Conservation (phyloP, 441 rosid genomes). For the Bocquillonia castaneifolia region DNA sequence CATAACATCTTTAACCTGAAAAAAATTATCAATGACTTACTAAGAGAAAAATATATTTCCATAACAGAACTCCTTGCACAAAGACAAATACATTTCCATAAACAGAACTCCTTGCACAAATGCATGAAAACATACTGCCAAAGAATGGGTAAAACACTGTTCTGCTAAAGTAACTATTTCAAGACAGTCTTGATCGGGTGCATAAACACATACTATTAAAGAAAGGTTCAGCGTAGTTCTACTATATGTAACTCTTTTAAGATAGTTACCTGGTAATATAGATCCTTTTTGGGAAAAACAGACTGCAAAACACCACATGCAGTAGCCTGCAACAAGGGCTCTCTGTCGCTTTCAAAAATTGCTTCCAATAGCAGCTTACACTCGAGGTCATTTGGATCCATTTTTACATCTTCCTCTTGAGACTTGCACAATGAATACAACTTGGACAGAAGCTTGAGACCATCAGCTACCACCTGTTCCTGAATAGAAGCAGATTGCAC, state of each 20-base stretch:
- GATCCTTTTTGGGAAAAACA: slow-evolving; percentile 76
- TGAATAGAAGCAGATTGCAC: slow-evolving; percentile 71
- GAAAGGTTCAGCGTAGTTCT: background rate
- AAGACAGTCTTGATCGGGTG: too few relatives aligned
- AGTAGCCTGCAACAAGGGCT: slow-evolving; percentile 84
- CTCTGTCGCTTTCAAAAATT: slow-evolving; percentile 92
- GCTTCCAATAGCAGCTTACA: slow-evolving; percentile 82
- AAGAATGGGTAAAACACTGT: background rate
- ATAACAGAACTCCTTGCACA: background rate
- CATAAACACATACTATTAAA: background rate
- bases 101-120: background rate
- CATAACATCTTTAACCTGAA: slow-evolving; percentile 88
- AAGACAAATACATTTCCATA: too few relatives aligned
- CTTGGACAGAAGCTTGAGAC: slow-evolving; percentile 82
- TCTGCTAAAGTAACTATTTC: background rate
- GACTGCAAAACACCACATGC: slow-evolving; percentile 92
- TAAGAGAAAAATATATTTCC: slow-evolving; percentile 6
- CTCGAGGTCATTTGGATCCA: slow-evolving; percentile 58
- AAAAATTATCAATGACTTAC: slow-evolving; percentile 24
- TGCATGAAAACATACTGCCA: background rate
- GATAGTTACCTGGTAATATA: slow-evolving; percentile 72
- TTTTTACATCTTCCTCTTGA: slow-evolving; percentile 58
- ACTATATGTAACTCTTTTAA: slow-evolving; percentile 1
- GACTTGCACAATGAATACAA: slow-evolving; percentile 55
- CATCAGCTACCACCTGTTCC: slow-evolving; percentile 97